These are phyloP conservation scores for Metschnikowia rubicola DNA, from an alignment of 805 yeast species.

Conservation along the genomic window DNA sequence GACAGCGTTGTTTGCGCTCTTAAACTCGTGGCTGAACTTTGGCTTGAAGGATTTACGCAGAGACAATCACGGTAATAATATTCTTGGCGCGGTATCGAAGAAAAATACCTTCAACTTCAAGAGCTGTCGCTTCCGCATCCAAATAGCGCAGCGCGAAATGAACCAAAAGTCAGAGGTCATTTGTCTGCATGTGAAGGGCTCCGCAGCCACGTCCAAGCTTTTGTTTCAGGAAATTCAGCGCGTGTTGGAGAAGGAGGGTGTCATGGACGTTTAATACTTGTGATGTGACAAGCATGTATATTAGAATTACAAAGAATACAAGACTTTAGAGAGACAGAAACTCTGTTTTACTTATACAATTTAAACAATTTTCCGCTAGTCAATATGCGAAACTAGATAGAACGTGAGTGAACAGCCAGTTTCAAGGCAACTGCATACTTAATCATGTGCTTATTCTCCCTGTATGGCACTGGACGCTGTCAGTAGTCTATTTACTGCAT, in stretches of 20 bases:
- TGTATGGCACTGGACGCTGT: too few relatives aligned
- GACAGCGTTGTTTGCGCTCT: constrained; percentile 58
- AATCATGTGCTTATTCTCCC: too few relatives aligned
- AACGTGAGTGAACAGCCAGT: too few relatives aligned
- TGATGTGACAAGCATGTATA: too few relatives aligned
- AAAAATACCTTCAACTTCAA: constrained; percentile 59
- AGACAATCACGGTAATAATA: constrained; percentile 39
- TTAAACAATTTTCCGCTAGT: too few relatives aligned
- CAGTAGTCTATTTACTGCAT: too few relatives aligned
- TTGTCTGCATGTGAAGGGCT: constrained; percentile 64
- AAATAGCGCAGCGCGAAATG: constrained; percentile 40
- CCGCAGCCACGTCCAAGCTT: constrained; percentile 56
- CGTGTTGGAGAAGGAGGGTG: constrained; percentile 63
- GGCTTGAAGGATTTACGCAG: constrained; percentile 58
- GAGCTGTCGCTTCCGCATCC: constrained; percentile 60
- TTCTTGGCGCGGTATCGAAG: constrained; percentile 62
- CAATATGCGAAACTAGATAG: too few relatives aligned
- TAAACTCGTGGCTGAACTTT: constrained; percentile 66
- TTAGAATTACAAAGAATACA: too few relatives aligned
- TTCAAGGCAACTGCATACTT: too few relatives aligned
- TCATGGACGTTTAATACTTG: constrained; percentile 32
- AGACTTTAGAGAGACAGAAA: too few relatives aligned
- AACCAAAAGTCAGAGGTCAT: constrained; percentile 50
- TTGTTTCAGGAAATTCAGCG: constrained; percentile 61
- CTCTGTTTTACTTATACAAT: too few relatives aligned